Conservation (phyloP, 2,329 filamentous ascomycete species). For the Trichoderma sp. region DNA sequence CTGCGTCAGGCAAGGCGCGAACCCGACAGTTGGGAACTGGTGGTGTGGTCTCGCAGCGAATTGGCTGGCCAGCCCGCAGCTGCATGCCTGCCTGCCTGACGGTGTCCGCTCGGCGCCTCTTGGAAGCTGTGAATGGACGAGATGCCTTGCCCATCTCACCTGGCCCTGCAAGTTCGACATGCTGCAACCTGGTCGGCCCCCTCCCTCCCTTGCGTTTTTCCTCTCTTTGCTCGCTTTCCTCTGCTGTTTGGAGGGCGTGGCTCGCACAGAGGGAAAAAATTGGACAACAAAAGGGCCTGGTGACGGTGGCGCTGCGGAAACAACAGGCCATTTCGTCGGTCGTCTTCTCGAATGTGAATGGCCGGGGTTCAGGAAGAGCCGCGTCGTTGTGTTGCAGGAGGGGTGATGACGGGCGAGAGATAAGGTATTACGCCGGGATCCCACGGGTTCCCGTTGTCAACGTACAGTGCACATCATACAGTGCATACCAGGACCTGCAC, state of each 20-base stretch:
- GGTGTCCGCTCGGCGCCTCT: conserved; percentile 4
- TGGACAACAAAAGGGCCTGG: neutral
- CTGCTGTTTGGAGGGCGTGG: neutral
- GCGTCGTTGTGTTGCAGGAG: neutral
- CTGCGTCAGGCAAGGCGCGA: conserved; percentile 11
- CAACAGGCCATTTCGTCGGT: neutral
- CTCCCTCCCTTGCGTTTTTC: neutral
- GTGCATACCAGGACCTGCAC: neutral
- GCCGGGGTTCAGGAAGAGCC: neutral
- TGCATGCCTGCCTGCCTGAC: conserved; percentile 7
- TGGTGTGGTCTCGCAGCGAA: conserved; percentile 17
- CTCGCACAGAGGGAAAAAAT: neutral
- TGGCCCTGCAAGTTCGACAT: neutral
- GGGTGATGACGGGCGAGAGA: neutral
- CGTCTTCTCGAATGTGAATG: neutral
- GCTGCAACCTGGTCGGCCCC: neutral
- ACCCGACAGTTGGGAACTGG: conserved; percentile 19
- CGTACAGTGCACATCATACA: neutral
- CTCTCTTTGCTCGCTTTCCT: neutral
- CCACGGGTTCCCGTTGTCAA: neutral
- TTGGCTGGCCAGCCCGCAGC: neutral
- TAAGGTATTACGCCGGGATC: neutral
- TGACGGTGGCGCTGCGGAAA: neutral
- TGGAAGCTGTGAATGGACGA: neutral
- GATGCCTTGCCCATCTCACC: neutral